phyloP scores from a whole-genome alignment of 495 filamentous ascomycete species.

The Tuber calosporum region DNA sequence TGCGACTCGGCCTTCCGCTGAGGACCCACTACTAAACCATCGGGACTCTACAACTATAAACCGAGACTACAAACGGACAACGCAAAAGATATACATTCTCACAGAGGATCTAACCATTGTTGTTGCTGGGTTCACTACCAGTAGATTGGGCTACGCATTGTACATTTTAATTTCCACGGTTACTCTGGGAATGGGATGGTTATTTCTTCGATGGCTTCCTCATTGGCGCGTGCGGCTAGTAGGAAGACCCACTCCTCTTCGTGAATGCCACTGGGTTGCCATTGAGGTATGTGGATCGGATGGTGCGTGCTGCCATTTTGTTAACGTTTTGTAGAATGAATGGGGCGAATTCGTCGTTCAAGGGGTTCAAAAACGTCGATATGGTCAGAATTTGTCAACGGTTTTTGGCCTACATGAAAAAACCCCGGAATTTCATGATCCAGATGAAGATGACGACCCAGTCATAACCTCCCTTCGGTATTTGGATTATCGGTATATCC shows the following conservation, averaged over 20 bases:
- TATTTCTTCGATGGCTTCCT: conserved; percentile 84
- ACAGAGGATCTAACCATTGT: conserved; percentile 91
- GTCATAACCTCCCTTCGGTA: conserved; percentile 61
- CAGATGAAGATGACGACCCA: conserved; percentile 82
- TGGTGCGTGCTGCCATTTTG: neutral
- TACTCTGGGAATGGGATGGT: conserved; percentile 69
- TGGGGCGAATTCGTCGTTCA: conserved; percentile 84
- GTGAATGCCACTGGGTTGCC: conserved; percentile 80
- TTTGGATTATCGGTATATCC: conserved; percentile 86
- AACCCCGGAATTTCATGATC: conserved; percentile 42
- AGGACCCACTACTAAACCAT: conserved; percentile 65
- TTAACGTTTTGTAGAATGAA: conserved; percentile 54
- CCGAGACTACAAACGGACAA: conserved; percentile 53
- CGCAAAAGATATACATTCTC: conserved; percentile 84
- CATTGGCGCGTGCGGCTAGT: conserved; percentile 72
- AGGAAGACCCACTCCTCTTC: conserved; percentile 59
- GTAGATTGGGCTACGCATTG: conserved; percentile 54
- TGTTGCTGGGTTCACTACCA: conserved; percentile 82
- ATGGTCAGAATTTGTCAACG: conserved; percentile 75
- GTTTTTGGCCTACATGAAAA: conserved; percentile 62
- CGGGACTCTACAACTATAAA: conserved; percentile 55
- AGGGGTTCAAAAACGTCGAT: conserved; percentile 56
- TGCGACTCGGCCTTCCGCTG: conserved; percentile 54
- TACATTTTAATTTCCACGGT: conserved; percentile 63
- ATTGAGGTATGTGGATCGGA: conserved; percentile 55